Evolutionary conservation across 2,329 filamentous ascomycete species (phyloP).

Genomic region (Xylaria sp.): DNA sequence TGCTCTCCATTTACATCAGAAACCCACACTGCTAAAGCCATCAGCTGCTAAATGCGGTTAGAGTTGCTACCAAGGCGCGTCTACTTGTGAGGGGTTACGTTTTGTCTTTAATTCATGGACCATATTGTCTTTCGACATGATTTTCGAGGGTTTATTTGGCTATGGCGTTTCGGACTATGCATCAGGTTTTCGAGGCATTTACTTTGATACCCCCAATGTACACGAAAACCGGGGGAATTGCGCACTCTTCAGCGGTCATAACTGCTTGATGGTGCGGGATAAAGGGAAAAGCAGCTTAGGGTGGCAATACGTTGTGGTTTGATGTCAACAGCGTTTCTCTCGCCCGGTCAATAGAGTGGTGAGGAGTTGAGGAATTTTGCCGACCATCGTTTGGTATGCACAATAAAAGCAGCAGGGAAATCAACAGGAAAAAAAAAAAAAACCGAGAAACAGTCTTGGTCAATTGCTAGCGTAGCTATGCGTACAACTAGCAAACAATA

Average conservation of each 20-base stretch:
- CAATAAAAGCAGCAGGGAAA: slow-evolving; percentile 16
- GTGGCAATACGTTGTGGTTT: slow-evolving; percentile 41
- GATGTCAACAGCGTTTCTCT: neutral
- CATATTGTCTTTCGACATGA: slow-evolving; percentile 20
- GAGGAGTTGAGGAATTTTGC: slow-evolving; percentile 13
- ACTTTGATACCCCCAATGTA: slow-evolving; percentile 39
- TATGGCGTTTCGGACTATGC: slow-evolving; percentile 32
- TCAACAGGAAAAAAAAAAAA: neutral
- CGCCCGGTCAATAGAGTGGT: slow-evolving; percentile 18
- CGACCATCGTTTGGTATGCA: slow-evolving; percentile 8
- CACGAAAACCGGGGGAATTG: slow-evolving; percentile 31
- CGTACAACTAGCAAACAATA: neutral
- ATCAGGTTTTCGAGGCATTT: slow-evolving; percentile 31
- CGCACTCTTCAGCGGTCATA: slow-evolving; percentile 17
- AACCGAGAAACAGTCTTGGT: slow-evolving; percentile 7
- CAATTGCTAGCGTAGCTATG: neutral
- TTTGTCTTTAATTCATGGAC: slow-evolving; percentile 3
- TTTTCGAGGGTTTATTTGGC: slow-evolving; percentile 36
- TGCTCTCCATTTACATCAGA: slow-evolving; percentile 64
- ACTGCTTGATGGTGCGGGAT: slow-evolving; percentile 22
- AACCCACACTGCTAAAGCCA: slow-evolving; percentile 63
- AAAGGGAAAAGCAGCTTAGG: slow-evolving; percentile 24
- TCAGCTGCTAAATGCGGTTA: slow-evolving; percentile 51
- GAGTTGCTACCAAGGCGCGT: neutral
- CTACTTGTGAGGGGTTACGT: neutral